Conservation (phyloP, 139 green algal species). For the Eudorina sp. region DNA sequence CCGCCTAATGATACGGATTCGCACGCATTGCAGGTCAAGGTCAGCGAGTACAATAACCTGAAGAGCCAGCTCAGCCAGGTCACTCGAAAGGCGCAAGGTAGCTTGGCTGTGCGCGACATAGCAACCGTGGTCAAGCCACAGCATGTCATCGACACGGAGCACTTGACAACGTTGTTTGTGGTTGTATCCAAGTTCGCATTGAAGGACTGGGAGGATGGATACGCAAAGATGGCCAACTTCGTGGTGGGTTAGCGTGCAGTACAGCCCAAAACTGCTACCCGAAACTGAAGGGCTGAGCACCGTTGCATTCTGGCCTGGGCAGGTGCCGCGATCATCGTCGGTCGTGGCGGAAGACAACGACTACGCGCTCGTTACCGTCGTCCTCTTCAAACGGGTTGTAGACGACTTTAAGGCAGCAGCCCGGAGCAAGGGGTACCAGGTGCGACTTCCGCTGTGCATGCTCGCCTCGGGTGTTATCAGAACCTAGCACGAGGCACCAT, state of each 20-base stretch:
- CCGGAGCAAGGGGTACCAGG: slow-evolving; percentile 90
- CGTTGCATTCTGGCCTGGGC: neutral
- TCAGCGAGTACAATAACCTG: slow-evolving; percentile 88
- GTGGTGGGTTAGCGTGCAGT: slow-evolving; percentile 71
- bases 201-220: slow-evolving; percentile 89
- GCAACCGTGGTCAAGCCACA: slow-evolving; percentile 72
- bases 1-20: too few relatives aligned
- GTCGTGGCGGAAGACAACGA: slow-evolving; percentile 93
- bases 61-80: slow-evolving; percentile 81
- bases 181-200: slow-evolving; percentile 86
- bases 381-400: slow-evolving; percentile 90
- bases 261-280: too few relatives aligned
- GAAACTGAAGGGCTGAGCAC: too few relatives aligned
- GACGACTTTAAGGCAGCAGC: slow-evolving; percentile 96
- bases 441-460: too few relatives aligned
- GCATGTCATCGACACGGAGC: slow-evolving; percentile 91
- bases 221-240: slow-evolving; percentile 94
- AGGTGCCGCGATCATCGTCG: slow-evolving; percentile 81
- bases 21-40: slow-evolving; percentile 77
- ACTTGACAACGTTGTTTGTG: slow-evolving; percentile 93
- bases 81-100: slow-evolving; percentile 88
- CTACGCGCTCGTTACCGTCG: slow-evolving; percentile 88
- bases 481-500: too few relatives aligned
- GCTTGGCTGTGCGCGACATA: slow-evolving; percentile 85
- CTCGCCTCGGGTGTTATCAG: too few relatives aligned